Evolutionary conservation across 129 eudicot genomes (phyloP), one percentile per base, ranked within the genome.

Genomic region (Artemisia annua): DNA sequence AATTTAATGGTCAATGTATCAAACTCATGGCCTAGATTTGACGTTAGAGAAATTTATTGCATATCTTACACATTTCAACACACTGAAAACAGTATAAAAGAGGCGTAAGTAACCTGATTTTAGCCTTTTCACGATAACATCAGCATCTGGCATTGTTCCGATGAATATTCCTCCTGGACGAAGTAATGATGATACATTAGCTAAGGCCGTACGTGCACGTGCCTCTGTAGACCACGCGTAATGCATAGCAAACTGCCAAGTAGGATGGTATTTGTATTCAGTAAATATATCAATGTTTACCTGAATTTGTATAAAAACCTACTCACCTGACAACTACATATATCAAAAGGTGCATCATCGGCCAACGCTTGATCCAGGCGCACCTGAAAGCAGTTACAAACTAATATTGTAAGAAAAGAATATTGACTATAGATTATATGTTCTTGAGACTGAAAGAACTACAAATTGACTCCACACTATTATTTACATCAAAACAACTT

Each of bases 131-230:
- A 94, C 75, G 46, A 94, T 94, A 61, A 94, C 99, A 78, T 94
- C 91, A 72, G 99, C 89, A 85, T 94, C 99, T 69, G 99, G 99
- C 99, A 94, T 90, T 14, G 99, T 94, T 67, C 99, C 99, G 62
- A 94, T 88, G 71, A 94, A 94, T 73, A 86, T 90, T 77, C 99
- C 99, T 51, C 99, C 99, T 5, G 99, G 99, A 30, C 99, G 89
- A 84, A 94, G 99, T 78, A 94, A 94, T 56, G 96, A 89, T 67
- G 97, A 94, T 50, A 94, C 96, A 78, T 94, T 94, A 59, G 97
- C 95, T 83, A 94, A 85, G 68, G 99, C 97, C 66, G 97, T 84
- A 69, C 99, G 81, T 20, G 99, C 99, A 64, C 99, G 96, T 75
- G 99, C 97, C 89, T 94, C 99, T 10, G 99, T 94, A 62, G 99